These are phyloP conservation scores for Sicyos edulis DNA, from an alignment of 306 rosid species.

Conservation along the genomic window DNA sequence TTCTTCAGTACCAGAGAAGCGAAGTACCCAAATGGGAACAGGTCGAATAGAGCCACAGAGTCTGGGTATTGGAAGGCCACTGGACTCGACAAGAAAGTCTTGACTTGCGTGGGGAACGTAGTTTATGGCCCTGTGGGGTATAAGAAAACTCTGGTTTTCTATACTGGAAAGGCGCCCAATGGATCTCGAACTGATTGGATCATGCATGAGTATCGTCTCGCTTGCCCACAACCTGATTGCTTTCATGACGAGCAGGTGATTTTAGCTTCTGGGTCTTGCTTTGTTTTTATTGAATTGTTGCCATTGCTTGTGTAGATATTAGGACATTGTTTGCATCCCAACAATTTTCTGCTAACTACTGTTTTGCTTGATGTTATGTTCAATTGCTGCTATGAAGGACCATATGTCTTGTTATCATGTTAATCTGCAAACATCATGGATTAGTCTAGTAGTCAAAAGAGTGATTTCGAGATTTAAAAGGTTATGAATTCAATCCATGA, in stretches of 20 bases:
- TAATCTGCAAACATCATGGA: too few species aligned
- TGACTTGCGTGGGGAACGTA: slow-evolving; percentile 36
- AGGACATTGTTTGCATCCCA: neutral
- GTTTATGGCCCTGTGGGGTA: slow-evolving; percentile 44
- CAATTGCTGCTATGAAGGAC: neutral
- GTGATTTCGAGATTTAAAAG: too few species aligned
- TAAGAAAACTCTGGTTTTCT: slow-evolving; percentile 94
- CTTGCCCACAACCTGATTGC: slow-evolving; percentile 19
- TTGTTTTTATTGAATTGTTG: neutral
- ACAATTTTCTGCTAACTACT: too few species aligned
- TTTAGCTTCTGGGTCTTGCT: neutral
- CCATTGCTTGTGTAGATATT: neutral
- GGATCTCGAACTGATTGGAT: slow-evolving; percentile 94
- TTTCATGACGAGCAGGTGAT: slow-evolving; percentile 23
- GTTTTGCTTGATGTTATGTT: neutral
- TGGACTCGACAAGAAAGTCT: slow-evolving; percentile 75
- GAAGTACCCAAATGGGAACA: slow-evolving; percentile 82
- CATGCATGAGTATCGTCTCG: slow-evolving; percentile 95
- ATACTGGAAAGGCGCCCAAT: slow-evolving; percentile 79
- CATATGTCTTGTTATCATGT: neutral
- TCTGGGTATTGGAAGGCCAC: slow-evolving; percentile 99
- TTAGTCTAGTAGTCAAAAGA: too few species aligned
- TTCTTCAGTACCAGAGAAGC: slow-evolving; percentile 91
- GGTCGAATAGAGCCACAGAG: slow-evolving; percentile 84
- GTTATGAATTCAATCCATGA: too few species aligned